These are phyloP conservation scores for Umbelopsis isabellina DNA, from an alignment of 192 early-diverging fungal genomes.

Conservation along the genomic window DNA sequence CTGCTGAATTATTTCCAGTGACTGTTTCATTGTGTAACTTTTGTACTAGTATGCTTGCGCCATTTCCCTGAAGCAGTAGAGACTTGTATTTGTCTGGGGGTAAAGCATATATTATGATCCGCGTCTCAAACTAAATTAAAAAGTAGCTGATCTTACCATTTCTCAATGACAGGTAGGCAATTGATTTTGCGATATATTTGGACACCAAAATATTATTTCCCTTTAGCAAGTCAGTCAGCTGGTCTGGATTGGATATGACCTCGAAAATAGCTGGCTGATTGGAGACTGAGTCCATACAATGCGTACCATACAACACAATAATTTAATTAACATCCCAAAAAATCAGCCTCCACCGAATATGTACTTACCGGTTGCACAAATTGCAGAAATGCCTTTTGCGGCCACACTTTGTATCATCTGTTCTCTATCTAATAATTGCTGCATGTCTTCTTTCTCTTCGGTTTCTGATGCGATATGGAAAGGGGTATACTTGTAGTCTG, in stretches of 20 bases:
- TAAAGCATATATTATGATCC: not conserved
- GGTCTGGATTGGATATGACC: slow-evolving; percentile 38
- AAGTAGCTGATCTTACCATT: slow-evolving; percentile 46
- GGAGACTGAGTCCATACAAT: slow-evolving; percentile 33
- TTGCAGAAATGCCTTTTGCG: slow-evolving; percentile 46
- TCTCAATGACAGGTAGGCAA: slow-evolving; percentile 58
- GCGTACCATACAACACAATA: not conserved
- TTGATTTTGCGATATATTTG: slow-evolving; percentile 60
- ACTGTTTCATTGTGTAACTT: not conserved
- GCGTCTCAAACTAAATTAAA: slow-evolving; percentile 9
- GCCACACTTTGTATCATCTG: slow-evolving; percentile 46
- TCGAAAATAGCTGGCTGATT: slow-evolving; percentile 58
- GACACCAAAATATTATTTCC: slow-evolving; percentile 48
- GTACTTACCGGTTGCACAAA: slow-evolving; percentile 39
- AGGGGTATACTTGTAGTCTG: slow-evolving; percentile 19
- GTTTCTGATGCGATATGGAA: not conserved
- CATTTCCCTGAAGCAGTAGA: slow-evolving; percentile 34
- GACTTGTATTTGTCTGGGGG: slow-evolving; percentile 44
- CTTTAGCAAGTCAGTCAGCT: slow-evolving; percentile 42
- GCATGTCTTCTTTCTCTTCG: slow-evolving; percentile 34
- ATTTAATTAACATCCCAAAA: not conserved
- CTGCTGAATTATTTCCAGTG: not conserved
- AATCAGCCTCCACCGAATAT: not conserved
- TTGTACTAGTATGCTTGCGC: slow-evolving; percentile 28
- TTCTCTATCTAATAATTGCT: slow-evolving; percentile 29